Evolutionary conservation across 2,329 filamentous ascomycete species (phyloP).

Genomic region (Fusarium oligoseptatum): DNA sequence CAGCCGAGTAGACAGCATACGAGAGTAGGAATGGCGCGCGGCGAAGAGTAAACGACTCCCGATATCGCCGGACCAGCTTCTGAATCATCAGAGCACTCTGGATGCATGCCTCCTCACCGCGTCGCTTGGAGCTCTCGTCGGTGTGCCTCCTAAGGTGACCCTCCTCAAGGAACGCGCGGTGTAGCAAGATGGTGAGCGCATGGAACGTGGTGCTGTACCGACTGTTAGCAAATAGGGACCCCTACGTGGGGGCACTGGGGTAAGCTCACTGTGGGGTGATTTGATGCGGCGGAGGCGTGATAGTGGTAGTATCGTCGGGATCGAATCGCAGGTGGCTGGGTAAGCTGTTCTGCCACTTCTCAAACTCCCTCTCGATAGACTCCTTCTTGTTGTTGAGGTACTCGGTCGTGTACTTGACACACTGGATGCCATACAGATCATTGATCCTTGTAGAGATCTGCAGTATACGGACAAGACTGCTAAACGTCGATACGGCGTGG

Average conservation of each 20-base stretch:
- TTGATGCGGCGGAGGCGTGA: conserved; percentile 48
- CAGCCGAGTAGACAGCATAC: conserved; percentile 56
- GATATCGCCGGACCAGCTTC: conserved; percentile 53
- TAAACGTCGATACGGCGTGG: conserved; percentile 47
- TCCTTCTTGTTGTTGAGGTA: conserved; percentile 46
- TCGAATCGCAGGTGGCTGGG: conserved; percentile 46
- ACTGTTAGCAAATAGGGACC: conserved; percentile 15
- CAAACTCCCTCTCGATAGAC: conserved; percentile 44
- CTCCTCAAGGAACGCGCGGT: conserved; percentile 58
- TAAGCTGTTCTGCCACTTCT: conserved; percentile 45
- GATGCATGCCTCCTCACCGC: conserved; percentile 47
- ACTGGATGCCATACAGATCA: conserved; percentile 46
- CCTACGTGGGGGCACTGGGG: not conserved
- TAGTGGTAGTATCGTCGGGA: conserved; percentile 42
- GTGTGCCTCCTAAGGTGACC: conserved; percentile 49
- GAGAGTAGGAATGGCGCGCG: conserved; percentile 57
- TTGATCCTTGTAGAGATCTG: conserved; percentile 48
- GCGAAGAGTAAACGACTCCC: conserved; percentile 54
- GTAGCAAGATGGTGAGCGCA: conserved; percentile 58
- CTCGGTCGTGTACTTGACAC: conserved; percentile 44
- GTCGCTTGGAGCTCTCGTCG: conserved; percentile 43
- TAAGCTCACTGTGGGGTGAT: conserved; percentile 48
- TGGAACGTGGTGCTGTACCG: conserved; percentile 52
- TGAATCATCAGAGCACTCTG: conserved; percentile 54
- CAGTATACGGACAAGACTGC: conserved; percentile 46